Evolutionary conservation across 2,329 filamentous ascomycete genomes (phyloP).

Genomic region (Sphaerulina populicola): DNA sequence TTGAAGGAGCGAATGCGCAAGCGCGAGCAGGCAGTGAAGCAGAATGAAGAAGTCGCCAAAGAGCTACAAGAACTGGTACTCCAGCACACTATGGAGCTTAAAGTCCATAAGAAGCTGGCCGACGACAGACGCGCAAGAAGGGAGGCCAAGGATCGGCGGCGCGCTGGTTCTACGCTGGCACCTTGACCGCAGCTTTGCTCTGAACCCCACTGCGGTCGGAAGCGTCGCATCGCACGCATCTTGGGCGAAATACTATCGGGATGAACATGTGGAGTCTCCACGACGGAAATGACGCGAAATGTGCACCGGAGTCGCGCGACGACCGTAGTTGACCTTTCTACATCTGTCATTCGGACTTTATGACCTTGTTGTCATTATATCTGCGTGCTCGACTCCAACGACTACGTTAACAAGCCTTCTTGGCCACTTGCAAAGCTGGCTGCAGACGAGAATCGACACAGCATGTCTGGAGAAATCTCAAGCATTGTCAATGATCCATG

Average conservation of each 20-base stretch:
- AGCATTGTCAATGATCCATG: no score
- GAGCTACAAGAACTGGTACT: constrained; percentile 38
- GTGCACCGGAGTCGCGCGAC: no score
- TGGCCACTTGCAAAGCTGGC: no score
- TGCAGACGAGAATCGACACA: no score
- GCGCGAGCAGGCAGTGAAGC: constrained; percentile 35
- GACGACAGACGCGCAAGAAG: constrained; percentile 34
- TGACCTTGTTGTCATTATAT: no score
- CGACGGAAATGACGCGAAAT: no score
- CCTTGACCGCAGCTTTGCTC: neutral
- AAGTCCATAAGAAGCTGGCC: constrained; percentile 38
- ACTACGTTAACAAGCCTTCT: no score
- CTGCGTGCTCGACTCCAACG: no score
- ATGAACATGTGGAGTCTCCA: neutral
- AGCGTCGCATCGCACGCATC: neutral
- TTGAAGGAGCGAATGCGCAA: constrained; percentile 29
- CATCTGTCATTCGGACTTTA: no score
- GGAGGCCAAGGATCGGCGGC: constrained; percentile 30
- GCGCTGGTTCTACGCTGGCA: constrained; percentile 4
- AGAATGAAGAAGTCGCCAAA: constrained; percentile 38
- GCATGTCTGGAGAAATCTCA: no score
- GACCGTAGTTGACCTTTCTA: no score
- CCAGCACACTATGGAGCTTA: constrained; percentile 40
- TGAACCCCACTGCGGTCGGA: no score
- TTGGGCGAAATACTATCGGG: neutral